A percentile compares a stretch with the other conserved stretches of the same genome.
Evolutionary conservation across 148 eudicot genomes (phyloP).

Genomic region (Cornus kousa): DNA sequence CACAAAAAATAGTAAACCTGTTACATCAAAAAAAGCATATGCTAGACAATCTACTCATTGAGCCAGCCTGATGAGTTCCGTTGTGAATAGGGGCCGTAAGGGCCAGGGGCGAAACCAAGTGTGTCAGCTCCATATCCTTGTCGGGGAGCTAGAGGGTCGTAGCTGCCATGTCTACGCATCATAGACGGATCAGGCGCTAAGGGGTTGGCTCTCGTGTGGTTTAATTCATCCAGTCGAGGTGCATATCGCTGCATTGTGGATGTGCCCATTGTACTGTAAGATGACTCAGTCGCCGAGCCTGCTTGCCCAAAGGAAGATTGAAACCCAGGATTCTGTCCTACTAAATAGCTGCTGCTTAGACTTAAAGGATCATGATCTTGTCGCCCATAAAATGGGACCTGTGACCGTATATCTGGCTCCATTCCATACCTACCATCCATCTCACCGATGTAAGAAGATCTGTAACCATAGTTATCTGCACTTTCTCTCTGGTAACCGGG

Average conservation of each 20-base stretch:
- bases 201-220: constrained; percentile 18
- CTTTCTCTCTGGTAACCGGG: constrained; percentile 16
- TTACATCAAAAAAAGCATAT: too few relatives aligned
- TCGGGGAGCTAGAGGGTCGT: constrained; percentile 15
- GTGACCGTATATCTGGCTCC: neutral
- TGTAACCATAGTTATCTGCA: constrained; percentile 13
- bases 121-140: constrained; percentile 16
- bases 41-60: constrained; percentile 10
- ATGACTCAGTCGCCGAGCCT: constrained; percentile 12
- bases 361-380: constrained; percentile 9
- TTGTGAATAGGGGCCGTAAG: constrained; percentile 14
- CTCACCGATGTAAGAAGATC: constrained; percentile 22
- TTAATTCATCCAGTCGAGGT: constrained; percentile 37
- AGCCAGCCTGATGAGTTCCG: constrained; percentile 34
- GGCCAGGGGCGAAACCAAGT: constrained; percentile 29
- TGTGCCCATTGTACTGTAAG: constrained; percentile 10
- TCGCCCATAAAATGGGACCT: constrained; percentile 11
- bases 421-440: constrained; percentile 11
- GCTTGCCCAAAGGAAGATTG: constrained; percentile 12
- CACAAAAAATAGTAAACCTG: too few relatives aligned
- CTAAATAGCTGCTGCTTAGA: constrained; percentile 19
- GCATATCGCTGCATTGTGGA: constrained; percentile 46
- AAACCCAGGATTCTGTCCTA: constrained; percentile 19
- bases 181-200: constrained; percentile 4
- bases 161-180: constrained; percentile 7